Evolutionary conservation across 129 eudicot genomes (phyloP).

Genomic region (Sambucus nigra): DNA sequence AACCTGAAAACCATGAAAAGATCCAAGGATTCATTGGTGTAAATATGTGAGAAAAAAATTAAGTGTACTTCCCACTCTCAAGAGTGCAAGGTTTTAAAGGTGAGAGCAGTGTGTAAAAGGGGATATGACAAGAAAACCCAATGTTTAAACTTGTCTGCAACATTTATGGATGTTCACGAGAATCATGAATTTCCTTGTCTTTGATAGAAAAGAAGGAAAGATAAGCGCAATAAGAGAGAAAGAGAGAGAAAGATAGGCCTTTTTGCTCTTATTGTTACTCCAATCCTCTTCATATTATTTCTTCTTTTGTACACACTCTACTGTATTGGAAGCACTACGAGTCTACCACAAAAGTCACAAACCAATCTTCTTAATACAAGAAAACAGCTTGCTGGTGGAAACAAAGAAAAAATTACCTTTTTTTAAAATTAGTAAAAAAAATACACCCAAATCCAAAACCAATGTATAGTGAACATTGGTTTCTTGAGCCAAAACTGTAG

Average conservation of each 20-base stretch:
- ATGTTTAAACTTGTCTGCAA: slow-evolving; percentile 4
- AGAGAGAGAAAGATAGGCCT: neutral
- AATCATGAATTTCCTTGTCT: neutral
- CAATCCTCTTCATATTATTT: neutral
- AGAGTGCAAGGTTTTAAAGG: neutral
- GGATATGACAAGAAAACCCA: neutral
- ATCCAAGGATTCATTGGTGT: neutral
- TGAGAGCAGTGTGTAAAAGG: neutral
- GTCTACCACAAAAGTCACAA: too few relatives aligned
- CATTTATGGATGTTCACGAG: slow-evolving; percentile 17
- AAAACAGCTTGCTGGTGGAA: neutral
- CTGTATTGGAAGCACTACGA: neutral
- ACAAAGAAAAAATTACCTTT: too few relatives aligned
- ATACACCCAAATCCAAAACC: neutral
- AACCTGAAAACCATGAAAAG: slow-evolving; percentile 27
- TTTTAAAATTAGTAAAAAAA: too few relatives aligned
- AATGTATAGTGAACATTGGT: too few relatives aligned
- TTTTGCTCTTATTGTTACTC: neutral
- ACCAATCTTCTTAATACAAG: neutral
- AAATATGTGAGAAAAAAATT: neutral
- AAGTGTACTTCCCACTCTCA: neutral
- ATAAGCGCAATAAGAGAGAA: neutral
- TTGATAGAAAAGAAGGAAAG: neutral
- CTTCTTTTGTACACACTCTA: neutral
- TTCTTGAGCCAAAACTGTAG: neutral